phyloP scores from a whole-genome alignment of 1,284 basidiomycete species.

The Sporisorium reilianum region DNA sequence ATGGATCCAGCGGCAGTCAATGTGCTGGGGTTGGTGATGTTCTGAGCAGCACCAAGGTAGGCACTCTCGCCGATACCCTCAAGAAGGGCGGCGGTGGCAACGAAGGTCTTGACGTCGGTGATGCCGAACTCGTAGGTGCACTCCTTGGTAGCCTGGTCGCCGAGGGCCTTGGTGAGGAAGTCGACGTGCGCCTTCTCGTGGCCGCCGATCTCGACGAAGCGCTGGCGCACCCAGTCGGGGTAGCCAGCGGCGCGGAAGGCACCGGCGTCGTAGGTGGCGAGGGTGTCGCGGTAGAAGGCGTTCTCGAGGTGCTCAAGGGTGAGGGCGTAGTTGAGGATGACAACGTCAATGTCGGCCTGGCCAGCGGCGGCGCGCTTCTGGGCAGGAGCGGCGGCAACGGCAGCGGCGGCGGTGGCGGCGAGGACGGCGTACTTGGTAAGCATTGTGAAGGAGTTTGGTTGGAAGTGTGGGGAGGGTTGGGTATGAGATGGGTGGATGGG shows the following conservation, averaged over 20 bases:
- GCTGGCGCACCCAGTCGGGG: conserved; percentile 73
- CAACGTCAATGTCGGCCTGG: conserved; percentile 67
- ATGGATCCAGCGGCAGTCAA: conserved; percentile 58
- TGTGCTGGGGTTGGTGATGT: conserved; percentile 69
- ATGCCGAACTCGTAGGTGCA: conserved; percentile 76
- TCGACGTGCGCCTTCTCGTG: conserved; percentile 75
- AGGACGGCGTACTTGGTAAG: conserved; percentile 56
- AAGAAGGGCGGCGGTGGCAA: conserved; percentile 74
- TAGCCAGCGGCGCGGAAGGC: conserved; percentile 75
- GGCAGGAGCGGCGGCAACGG: conserved; percentile 41
- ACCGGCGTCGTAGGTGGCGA: conserved; percentile 62
- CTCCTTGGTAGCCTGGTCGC: conserved; percentile 72
- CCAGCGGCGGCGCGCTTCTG: conserved; percentile 59
- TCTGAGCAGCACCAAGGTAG: conserved; percentile 74
- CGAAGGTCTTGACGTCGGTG: conserved; percentile 71
- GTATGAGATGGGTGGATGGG: conserved; percentile 15
- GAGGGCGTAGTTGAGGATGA: conserved; percentile 76
- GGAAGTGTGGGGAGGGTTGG: background rate
- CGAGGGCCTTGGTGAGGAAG: conserved; percentile 74
- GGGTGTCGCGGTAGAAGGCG: conserved; percentile 73
- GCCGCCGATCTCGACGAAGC: conserved; percentile 64
- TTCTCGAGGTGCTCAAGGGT: conserved; percentile 79
- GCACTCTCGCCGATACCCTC: conserved; percentile 74
- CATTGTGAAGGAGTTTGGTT: conserved; percentile 26
- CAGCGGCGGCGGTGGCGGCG: conserved; percentile 53